Conservation (phyloP, 306 rosid species). For the Dicorynia guianensis region DNA sequence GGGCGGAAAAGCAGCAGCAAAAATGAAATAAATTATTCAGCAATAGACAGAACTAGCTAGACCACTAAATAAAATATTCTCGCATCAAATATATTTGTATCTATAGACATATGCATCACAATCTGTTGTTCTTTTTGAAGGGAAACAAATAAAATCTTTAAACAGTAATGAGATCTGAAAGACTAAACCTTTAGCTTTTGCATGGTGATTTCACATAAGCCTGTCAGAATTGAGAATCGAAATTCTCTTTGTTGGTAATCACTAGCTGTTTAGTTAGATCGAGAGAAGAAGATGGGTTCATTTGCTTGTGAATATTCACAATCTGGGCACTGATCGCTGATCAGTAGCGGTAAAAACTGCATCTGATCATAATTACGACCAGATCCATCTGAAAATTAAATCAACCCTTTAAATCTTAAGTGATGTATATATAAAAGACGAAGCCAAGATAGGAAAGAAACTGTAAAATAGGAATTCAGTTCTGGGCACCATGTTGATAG, state of each 20-base stretch:
- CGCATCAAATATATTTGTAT: slow-evolving; percentile 12
- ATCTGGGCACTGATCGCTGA: too few species aligned
- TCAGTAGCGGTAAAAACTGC: not conserved
- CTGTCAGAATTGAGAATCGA: not conserved
- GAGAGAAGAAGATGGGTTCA: not conserved
- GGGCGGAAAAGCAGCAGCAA: not conserved
- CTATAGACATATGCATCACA: not conserved
- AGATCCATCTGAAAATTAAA: slow-evolving; percentile 10
- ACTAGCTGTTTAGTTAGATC: slow-evolving; percentile 31
- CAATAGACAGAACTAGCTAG: slow-evolving; percentile 11
- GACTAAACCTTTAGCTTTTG: not conserved
- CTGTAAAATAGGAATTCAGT: too few species aligned
- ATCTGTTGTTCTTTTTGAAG: slow-evolving; percentile 18
- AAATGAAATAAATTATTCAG: slow-evolving; percentile 28
- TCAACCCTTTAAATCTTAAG: slow-evolving; percentile 13
- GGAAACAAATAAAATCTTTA: not conserved
- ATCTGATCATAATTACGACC: slow-evolving; percentile 36
- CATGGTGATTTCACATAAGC: slow-evolving; percentile 12
- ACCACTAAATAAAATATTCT: slow-evolving; percentile 6
- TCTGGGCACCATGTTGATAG: too few species aligned
- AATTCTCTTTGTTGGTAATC: slow-evolving; percentile 11
- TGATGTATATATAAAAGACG: slow-evolving; percentile 5
- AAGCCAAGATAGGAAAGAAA: not conserved
- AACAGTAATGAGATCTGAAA: slow-evolving; percentile 43
- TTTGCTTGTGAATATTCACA: not conserved